These are phyloP conservation scores for Colletotrichum camelliae DNA, from an alignment of 2,329 filamentous ascomycete species.

Conservation along the genomic window DNA sequence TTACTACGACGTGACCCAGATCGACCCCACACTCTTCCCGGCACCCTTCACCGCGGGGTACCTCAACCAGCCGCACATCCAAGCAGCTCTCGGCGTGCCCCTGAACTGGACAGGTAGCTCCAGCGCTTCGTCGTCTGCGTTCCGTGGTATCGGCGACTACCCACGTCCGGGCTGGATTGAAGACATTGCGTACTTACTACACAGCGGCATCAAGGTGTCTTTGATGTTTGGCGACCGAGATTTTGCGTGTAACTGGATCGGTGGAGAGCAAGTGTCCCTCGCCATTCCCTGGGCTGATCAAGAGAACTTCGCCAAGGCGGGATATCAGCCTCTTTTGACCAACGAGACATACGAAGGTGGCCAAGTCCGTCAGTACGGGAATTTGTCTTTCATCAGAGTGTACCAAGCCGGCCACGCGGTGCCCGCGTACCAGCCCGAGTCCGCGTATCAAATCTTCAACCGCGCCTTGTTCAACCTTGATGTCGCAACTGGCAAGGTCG, in stretches of 20 bases:
- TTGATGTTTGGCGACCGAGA: conserved; percentile 60
- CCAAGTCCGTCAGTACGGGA: conserved; percentile 70
- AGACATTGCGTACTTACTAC: conserved; percentile 45
- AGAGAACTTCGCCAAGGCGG: conserved; percentile 43
- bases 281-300: conserved; percentile 37
- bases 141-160: conserved; percentile 32
- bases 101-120: conserved; percentile 53
- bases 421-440: conserved; percentile 54
- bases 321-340: conserved; percentile 67
- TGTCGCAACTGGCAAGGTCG: conserved; percentile 25
- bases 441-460: conserved; percentile 53
- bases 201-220: conserved; percentile 62
- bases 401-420: conserved; percentile 65
- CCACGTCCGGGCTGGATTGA: conserved; percentile 45
- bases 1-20: conserved; percentile 26
- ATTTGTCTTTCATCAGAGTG: conserved; percentile 64
- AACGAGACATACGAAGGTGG: conserved; percentile 66
- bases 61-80: conserved; percentile 41
- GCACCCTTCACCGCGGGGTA: conserved; percentile 18
- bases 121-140: conserved; percentile 7
- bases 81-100: conserved; percentile 66
- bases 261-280: conserved; percentile 50
- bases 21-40: conserved; percentile 23
- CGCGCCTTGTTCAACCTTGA: conserved; percentile 39
- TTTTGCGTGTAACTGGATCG: conserved; percentile 64